phyloP scores from a whole-genome alignment of 169 alveolate species.

The Cryptosporidium tyzzeri region DNA sequence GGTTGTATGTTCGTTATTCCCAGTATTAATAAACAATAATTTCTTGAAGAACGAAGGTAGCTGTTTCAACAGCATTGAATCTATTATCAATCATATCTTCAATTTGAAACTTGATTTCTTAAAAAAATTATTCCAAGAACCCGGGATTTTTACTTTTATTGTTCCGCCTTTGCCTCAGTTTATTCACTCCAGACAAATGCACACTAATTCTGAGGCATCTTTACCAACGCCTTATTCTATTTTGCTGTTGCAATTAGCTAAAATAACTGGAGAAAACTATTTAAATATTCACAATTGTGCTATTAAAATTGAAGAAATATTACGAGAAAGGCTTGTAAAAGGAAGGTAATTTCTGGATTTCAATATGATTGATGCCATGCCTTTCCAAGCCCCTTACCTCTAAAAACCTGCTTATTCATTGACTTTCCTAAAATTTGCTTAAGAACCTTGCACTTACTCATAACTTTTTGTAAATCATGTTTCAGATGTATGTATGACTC shows the following conservation, averaged over 20 bases:
- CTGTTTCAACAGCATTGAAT: background rate
- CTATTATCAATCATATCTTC: constrained; percentile 2
- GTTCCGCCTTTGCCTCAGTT: constrained; percentile 56
- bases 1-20: background rate
- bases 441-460: constrained; percentile 30
- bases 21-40: background rate
- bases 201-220: constrained; percentile 37
- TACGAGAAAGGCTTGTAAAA: background rate
- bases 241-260: constrained; percentile 21
- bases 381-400: constrained; percentile 68
- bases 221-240: constrained; percentile 32
- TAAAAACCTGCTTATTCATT: constrained; percentile 4
- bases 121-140: constrained; percentile 52
- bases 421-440: constrained; percentile 66
- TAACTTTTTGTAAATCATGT: constrained; percentile 27
- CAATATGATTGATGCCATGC: constrained; percentile 45
- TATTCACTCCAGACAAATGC: constrained; percentile 66
- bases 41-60: constrained; percentile 1
- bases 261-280: constrained; percentile 40
- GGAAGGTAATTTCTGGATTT: background rate
- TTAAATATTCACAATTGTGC: constrained; percentile 52
- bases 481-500: constrained; percentile 13
- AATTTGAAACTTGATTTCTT: constrained; percentile 2
- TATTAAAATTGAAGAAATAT: constrained; percentile 44
- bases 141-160: constrained; percentile 52